Base-by-base conservation (phyloP, 2,329 filamentous ascomycete genomes). In the Aspergillus brasiliensis region DNA sequence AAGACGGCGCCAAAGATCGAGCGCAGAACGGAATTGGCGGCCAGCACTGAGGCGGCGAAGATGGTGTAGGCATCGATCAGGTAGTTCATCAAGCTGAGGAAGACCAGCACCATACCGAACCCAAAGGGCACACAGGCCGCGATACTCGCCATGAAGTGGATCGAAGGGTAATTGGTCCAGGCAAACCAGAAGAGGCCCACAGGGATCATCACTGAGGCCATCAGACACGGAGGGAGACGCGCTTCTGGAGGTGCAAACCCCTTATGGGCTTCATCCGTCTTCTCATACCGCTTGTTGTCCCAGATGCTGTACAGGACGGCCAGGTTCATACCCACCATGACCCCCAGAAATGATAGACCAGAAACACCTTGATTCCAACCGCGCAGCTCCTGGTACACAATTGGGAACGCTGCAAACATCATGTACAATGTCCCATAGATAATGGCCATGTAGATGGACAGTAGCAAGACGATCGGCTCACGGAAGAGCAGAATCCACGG, bases 141-240 rank as follows among this genome's bases (percentile, higher is more conserved):
- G n/a, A 31, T 34, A 17, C 48, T 27, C 5, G n/a, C 48, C n/a
- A 51, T 34, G n/a, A 19, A 51, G 31, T 51, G 48, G 8, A 51
- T 51, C 11, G 25, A 31, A 3, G 48, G 48, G 10, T 31, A 51
- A 37, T 51, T 51, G 6, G 48, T 51, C 48, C 48, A 51, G n/a
- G 48, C 48, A 28, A 51, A 51, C 48, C 48, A 51, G n/a, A 51
- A 51, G 13, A 51, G 31, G 8, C 48, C 48, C n/a, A 51, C 21
- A 10, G 48, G 48, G 17, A 51, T 31, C 17, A 17, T 28, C 8
- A 51, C 34, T 0, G 48, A 31, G 10, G 25, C 48, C 1, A 51
- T 19, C 31, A 51, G 21, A 21, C 25, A 31, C 4, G 48, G 48
- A 3, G 27, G 25, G n/a, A 51, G 31, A 13, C 48, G 48, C 17